These are phyloP conservation scores for Penicillium odoratum DNA, from an alignment of 495 filamentous ascomycete genomes.

Conservation along the genomic window DNA sequence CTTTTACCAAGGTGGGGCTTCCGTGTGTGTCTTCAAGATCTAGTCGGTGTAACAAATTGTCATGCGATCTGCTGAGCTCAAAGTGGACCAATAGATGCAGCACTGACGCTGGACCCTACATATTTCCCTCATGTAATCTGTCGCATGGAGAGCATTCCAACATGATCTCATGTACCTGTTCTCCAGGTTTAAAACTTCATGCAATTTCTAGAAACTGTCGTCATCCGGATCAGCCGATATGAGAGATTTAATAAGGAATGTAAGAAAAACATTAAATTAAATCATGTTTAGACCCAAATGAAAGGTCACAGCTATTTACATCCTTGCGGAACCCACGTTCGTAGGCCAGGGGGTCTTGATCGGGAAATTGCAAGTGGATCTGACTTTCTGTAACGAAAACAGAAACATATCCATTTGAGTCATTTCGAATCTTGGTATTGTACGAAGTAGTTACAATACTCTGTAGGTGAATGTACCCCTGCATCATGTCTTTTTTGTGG, in stretches of 20 bases:
- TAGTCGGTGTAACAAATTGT: conserved; percentile 22
- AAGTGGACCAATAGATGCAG: conserved; percentile 13
- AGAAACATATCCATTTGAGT: background rate
- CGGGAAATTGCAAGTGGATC: conserved; percentile 18
- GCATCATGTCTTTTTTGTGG: background rate
- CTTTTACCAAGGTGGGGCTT: conserved; percentile 12
- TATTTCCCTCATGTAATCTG: background rate
- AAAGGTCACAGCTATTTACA: conserved; percentile 14
- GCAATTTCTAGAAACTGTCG: conserved; percentile 7
- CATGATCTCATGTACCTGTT: conserved; percentile 1
- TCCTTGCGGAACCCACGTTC: conserved; percentile 27
- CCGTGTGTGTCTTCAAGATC: conserved; percentile 18
- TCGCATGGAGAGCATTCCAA: conserved; percentile 1
- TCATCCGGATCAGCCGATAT: conserved; percentile 10
- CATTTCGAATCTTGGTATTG: too few species aligned
- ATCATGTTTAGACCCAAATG: conserved; percentile 8
- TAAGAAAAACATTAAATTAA: conserved; percentile 7
- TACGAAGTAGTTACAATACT: too few species aligned
- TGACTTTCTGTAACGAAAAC: background rate
- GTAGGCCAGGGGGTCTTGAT: conserved; percentile 13
- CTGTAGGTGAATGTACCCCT: background rate
- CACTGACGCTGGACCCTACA: conserved; percentile 10
- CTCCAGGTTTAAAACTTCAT: conserved; percentile 10
- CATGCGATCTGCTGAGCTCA: conserved; percentile 8
- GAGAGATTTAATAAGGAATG: conserved; percentile 11